These are phyloP conservation scores for Eimeria necatrix DNA, from an alignment of 169 alveolate genomes.

Conservation along the genomic window DNA sequence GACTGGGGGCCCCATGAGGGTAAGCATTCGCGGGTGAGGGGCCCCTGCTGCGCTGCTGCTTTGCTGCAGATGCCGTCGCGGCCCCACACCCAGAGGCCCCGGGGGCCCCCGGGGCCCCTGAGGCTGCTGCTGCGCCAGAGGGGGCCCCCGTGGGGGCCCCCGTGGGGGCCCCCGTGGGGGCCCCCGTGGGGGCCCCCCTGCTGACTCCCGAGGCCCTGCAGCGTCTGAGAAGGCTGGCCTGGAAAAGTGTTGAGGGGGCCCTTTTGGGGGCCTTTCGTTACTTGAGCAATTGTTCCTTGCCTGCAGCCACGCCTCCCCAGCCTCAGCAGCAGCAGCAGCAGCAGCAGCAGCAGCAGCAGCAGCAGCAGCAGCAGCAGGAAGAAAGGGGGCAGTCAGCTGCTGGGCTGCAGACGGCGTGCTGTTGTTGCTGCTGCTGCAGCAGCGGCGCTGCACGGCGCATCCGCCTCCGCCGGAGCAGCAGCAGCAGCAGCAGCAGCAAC, in stretches of 20 bases:
- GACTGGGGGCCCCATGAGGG: too few species aligned
- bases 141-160: too few species aligned
- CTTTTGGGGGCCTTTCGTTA: background rate
- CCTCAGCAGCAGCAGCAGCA: conserved; percentile 46
- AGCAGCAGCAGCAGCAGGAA: too few species aligned
- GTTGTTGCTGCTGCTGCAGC: conserved; percentile 46
- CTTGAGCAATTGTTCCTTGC: background rate
- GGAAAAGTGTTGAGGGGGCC: conserved; percentile 25
- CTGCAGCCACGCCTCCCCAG: background rate
- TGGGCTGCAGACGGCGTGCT: background rate
- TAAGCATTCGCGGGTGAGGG: background rate
- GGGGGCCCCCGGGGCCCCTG: background rate
- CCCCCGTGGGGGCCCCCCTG: background rate
- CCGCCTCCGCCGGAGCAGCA: background rate
- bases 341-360: conserved; percentile 15
- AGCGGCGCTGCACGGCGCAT: background rate
- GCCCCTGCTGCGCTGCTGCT: background rate
- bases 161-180: too few species aligned
- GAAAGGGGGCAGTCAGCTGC: background rate
- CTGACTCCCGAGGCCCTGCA: conserved; percentile 11
- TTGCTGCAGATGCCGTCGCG: background rate
- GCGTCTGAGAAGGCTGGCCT: background rate
- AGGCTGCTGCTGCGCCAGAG: background rate
- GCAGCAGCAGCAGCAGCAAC: background rate
- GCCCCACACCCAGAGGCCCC: background rate